Conservation (phyloP, 2,329 filamentous ascomycete genomes). For the Botrytis porri region DNA sequence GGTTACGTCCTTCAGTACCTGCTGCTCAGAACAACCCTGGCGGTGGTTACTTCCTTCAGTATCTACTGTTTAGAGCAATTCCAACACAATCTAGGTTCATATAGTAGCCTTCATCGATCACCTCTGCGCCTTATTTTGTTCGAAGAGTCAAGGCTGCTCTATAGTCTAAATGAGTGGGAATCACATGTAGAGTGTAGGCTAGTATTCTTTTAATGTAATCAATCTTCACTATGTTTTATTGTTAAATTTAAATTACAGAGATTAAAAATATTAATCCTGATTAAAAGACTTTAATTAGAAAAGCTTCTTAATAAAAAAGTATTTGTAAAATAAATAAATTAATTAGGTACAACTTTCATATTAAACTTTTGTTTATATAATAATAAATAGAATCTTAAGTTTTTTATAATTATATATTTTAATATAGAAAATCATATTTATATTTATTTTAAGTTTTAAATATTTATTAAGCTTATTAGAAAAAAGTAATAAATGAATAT, state of each 20-base stretch:
- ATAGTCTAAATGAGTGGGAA: conserved; percentile 13
- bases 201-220: neutral
- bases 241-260: neutral
- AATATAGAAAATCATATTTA: neutral
- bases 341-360: neutral
- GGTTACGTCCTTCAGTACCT: neutral
- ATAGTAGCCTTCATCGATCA: neutral
- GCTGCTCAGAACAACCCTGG: neutral
- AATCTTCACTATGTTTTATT: neutral
- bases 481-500: neutral
- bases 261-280: neutral
- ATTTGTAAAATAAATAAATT: conserved; percentile 9
- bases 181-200: conserved; percentile 11
- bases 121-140: neutral
- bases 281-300: neutral
- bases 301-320: neutral
- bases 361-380: neutral
- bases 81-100: neutral
- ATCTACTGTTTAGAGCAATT: neutral
- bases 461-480: neutral
- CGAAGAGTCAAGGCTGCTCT: conserved; percentile 18
- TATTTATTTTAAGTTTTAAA: neutral
- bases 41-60: neutral
- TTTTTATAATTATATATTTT: neutral
- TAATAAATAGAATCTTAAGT: neutral